Evolutionary conservation across 1,284 basidiomycete genomes (phyloP), one percentile per base, ranked within the genome.

Genomic region (Porodaedalea pini): DNA sequence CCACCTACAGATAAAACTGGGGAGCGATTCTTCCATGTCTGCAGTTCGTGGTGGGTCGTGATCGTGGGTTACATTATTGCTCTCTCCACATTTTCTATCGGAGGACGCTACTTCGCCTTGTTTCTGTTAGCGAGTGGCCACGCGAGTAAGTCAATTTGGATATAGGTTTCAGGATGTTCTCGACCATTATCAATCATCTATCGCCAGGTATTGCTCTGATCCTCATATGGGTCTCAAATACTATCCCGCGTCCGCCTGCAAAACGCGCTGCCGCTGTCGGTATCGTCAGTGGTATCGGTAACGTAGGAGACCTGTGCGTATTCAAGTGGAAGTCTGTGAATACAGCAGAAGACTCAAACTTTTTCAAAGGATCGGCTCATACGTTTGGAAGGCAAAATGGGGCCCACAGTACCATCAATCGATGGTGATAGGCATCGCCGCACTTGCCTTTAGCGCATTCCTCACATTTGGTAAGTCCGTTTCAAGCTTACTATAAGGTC

Each of bases 141-240:
- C 40, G 40, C 40, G 5, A 21, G 40, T 43, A 43, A 7, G 40
- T 43, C 36, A 37, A 10, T 10, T 37, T 37, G n/a, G n/a, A n/a
- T n/a, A n/a, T n/a, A n/a, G n/a, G n/a, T n/a, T n/a, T n/a, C n/a
- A n/a, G n/a, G n/a, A n/a, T n/a, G n/a, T n/a, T n/a, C n/a, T n/a
- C n/a, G n/a, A n/a, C n/a, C n/a, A n/a, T n/a, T n/a, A n/a, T n/a
- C n/a, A n/a, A n/a, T n/a, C n/a, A n/a, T n/a, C n/a, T n/a, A n/a
- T n/a, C n/a, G n/a, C n/a, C 29, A 57, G 56, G 56, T 2, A 81
- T 80, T 65, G 78, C 83, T 1, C 73, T 86, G 62, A 81, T 77
- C 0, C 65, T 81, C 8, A 79, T 82, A 0, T 88, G 86, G 83
- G 80, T 83, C 4, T 78, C 82, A 0, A n/a, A n/a, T n/a, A n/a